These are phyloP conservation scores for Thraustotheca clavata DNA, from an alignment of 352 stramenopile genomes.

Conservation along the genomic window DNA sequence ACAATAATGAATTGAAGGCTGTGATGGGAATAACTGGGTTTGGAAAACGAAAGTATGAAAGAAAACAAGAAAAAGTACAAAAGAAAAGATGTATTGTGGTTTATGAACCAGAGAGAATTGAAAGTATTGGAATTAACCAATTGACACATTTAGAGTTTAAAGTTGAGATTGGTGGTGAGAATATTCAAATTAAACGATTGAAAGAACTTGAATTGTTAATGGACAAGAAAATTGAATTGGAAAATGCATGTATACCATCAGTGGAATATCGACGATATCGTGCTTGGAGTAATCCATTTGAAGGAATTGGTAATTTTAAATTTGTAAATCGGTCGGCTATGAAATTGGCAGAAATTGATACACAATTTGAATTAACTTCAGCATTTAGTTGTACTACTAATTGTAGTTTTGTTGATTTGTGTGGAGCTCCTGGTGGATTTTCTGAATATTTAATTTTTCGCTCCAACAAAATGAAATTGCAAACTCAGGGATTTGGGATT, in stretches of 20 bases:
- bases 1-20: constrained; percentile 28
- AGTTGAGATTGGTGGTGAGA: not conserved
- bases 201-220: constrained; percentile 34
- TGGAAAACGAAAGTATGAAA: constrained; percentile 27
- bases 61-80: not conserved
- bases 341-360: constrained; percentile 70
- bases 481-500: constrained; percentile 48
- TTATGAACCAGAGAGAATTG: no score
- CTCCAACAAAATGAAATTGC: not conserved
- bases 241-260: not conserved
- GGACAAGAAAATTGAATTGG: constrained; percentile 28
- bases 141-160: no score
- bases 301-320: constrained; percentile 41
- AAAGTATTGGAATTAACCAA: no score
- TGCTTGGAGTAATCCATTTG: constrained; percentile 41
- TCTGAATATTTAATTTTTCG: constrained; percentile 67
- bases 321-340: constrained; percentile 79
- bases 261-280: constrained; percentile 29
- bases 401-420: constrained; percentile 69
- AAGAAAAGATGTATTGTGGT: no score
- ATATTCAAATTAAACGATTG: no score
- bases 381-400: no score
- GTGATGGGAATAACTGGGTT: constrained; percentile 63
- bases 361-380: constrained; percentile 47
- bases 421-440: constrained; percentile 68